These are phyloP conservation scores for Botryosphaeria dothidea DNA, from an alignment of 2,329 filamentous ascomycete species.

Conservation along the genomic window DNA sequence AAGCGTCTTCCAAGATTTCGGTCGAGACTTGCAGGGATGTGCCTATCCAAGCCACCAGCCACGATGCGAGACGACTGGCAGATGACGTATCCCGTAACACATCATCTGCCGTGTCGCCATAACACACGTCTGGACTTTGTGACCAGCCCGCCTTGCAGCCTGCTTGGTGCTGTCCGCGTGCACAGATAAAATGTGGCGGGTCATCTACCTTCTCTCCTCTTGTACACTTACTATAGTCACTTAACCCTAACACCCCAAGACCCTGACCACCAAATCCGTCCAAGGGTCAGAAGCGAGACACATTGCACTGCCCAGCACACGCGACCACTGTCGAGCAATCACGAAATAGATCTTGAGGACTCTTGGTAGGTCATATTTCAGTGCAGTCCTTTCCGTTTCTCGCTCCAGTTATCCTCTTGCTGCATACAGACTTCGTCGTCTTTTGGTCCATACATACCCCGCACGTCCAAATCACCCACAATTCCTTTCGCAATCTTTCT, in stretches of 20 bases:
- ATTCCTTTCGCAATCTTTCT: too few relatives aligned
- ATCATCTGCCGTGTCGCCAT: conserved; percentile 14
- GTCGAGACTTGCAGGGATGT: conserved; percentile 10
- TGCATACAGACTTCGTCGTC: neutral
- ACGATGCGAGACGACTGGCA: conserved; percentile 13
- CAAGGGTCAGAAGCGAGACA: conserved; percentile 10
- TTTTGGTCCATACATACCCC: neutral
- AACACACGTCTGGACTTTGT: conserved; percentile 4
- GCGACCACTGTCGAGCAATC: conserved; percentile 5
- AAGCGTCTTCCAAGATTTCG: conserved; percentile 4
- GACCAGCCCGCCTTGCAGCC: neutral
- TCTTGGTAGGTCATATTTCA: conserved; percentile 1
- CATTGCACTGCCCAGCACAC: neutral
- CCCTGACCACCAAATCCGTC: neutral
- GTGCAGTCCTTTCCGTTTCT: neutral
- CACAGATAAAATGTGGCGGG: conserved; percentile 9
- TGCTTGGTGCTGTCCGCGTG: conserved; percentile 3
- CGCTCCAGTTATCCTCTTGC: neutral
- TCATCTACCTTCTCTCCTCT: neutral
- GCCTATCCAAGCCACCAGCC: conserved; percentile 6
- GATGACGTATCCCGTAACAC: conserved; percentile 4
- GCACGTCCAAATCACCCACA: neutral
- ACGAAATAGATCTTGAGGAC: neutral
- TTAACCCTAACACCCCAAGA: neutral
- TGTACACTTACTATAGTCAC: neutral